A percentile compares a stretch with the other conserved stretches of the same genome.
phyloP scores from a whole-genome alignment of 495 filamentous ascomycete species.

The Halenospora varia region DNA sequence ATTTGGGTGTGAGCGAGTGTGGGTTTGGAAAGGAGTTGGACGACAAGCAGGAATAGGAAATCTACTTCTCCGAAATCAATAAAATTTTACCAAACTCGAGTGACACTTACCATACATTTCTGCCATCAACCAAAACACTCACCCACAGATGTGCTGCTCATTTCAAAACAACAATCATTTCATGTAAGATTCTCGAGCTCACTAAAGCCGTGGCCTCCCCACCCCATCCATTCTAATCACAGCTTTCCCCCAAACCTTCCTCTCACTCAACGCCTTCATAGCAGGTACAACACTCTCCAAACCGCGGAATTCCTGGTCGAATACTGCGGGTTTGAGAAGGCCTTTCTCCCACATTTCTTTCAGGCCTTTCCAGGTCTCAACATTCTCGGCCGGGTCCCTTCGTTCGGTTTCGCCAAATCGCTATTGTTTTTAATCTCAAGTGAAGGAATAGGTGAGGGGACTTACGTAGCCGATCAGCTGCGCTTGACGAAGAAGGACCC shows the following conservation, averaged over 20 bases:
- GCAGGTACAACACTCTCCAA: constrained; percentile 60
- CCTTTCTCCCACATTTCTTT: constrained; percentile 55
- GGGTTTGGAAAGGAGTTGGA: too few species aligned
- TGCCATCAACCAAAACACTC: too few species aligned
- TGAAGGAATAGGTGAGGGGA: too few species aligned
- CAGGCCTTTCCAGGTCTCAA: constrained; percentile 57
- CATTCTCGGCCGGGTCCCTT: constrained; percentile 43
- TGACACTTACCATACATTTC: too few species aligned
- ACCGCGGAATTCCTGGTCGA: constrained; percentile 53
- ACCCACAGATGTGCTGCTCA: background rate
- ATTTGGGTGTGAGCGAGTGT: too few species aligned
- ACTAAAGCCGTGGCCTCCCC: constrained; percentile 2
- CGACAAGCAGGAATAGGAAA: too few species aligned
- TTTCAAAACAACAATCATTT: too few species aligned
- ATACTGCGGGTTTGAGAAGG: constrained; percentile 58
- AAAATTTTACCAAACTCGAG: too few species aligned
- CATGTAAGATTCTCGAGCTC: too few species aligned
- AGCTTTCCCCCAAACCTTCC: constrained; percentile 71
- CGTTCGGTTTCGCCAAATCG: constrained; percentile 53
- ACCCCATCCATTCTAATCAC: constrained; percentile 49
- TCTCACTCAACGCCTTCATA: constrained; percentile 52
- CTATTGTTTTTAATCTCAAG: constrained; percentile 16
- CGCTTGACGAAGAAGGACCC: constrained; percentile 66
- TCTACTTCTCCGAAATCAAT: too few species aligned
- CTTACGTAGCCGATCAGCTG: constrained; percentile 52